Conservation (phyloP, 176 grass and related monocot genomes). For the Triticum dicoccoides region DNA sequence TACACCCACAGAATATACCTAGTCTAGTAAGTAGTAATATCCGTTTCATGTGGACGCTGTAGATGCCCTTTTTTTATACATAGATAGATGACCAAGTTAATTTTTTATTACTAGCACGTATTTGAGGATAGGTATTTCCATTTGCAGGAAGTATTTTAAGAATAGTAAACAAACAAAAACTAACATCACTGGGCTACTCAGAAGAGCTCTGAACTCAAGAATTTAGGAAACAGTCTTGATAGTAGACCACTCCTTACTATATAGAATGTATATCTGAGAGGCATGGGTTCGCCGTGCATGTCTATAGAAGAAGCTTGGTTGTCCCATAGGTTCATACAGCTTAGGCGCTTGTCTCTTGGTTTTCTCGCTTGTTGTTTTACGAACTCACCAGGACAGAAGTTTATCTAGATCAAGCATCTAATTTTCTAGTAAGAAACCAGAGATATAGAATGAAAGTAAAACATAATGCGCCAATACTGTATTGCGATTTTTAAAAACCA, state of each 20-base stretch:
- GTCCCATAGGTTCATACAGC: background rate
- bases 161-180: conserved; percentile 3
- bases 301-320: conserved; percentile 16
- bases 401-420: background rate
- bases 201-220: background rate
- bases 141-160: conserved; percentile 6
- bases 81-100: background rate
- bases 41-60: background rate
- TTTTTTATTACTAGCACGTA: background rate
- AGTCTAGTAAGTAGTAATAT: background rate
- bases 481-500: background rate
- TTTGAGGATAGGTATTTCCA: background rate
- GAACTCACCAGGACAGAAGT: background rate
- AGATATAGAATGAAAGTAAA: background rate
- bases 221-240: background rate
- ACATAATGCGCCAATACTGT: background rate
- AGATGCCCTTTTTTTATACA: background rate
- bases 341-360: background rate
- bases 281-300: background rate
- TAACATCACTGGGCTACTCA: background rate
- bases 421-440: background rate
- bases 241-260: background rate
- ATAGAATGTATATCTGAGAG: background rate
- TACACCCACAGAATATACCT: background rate
- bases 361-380: background rate